phyloP scores from a whole-genome alignment of 495 filamentous ascomycete species.

The Penicillium steckii region DNA sequence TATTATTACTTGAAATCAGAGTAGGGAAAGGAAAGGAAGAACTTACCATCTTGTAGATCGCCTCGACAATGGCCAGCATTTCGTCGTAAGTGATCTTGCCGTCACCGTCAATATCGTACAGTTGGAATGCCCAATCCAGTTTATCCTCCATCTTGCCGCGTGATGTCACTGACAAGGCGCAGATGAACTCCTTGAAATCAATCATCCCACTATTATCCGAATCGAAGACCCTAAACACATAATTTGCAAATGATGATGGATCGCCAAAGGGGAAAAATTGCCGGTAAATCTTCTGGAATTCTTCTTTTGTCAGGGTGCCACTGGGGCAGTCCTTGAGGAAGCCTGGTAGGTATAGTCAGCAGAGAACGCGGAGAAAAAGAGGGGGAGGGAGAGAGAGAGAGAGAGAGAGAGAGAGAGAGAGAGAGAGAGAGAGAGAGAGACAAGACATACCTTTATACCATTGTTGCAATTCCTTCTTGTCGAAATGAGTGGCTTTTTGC shows the following conservation, averaged over 20 bases:
- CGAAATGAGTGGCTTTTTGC: conserved; percentile 94
- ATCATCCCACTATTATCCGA: conserved; percentile 95
- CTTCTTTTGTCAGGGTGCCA: conserved; percentile 93
- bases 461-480: conserved; percentile 99
- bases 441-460: conserved; percentile 89
- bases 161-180: conserved; percentile 93
- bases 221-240: conserved; percentile 99
- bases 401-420: background rate
- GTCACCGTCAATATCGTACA: conserved; percentile 98
- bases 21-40: background rate
- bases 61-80: conserved; percentile 98
- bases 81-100: conserved; percentile 99
- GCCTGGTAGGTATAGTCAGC: too few species aligned
- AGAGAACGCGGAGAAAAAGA: too few species aligned
- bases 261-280: conserved; percentile 99
- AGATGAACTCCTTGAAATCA: conserved; percentile 99
- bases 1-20: background rate
- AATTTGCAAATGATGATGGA: conserved; percentile 94
- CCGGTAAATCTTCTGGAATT: conserved; percentile 99
- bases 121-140: conserved; percentile 98
- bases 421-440: background rate
- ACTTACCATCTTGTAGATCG: conserved; percentile 97
- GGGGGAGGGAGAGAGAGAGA: background rate
- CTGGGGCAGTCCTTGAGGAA: conserved; percentile 98
- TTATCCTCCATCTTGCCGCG: conserved; percentile 99